Conservation (phyloP, 495 filamentous ascomycete genomes). For the Aspergillus taichungensis region DNA sequence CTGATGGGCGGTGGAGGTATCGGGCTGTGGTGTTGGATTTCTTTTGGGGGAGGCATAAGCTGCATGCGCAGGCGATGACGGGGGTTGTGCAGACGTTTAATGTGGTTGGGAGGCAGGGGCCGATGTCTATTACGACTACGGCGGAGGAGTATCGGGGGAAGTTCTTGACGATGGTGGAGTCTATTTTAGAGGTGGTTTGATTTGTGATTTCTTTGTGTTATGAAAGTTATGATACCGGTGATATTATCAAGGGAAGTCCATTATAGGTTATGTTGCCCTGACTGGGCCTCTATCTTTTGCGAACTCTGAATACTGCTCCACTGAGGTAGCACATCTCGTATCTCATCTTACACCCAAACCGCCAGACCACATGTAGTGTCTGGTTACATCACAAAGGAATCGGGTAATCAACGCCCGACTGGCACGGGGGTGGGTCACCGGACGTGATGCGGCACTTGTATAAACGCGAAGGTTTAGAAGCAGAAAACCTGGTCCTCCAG, state of each 20-base stretch:
- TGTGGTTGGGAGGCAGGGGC: slow-evolving; percentile 44
- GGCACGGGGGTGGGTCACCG: too few relatives aligned
- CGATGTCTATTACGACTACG: slow-evolving; percentile 63
- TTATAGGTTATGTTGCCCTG: too few relatives aligned
- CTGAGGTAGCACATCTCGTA: too few relatives aligned
- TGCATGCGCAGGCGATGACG: slow-evolving; percentile 53
- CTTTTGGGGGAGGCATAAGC: slow-evolving; percentile 62
- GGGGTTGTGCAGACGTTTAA: slow-evolving; percentile 54
- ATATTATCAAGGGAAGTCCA: too few relatives aligned
- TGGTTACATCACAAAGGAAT: too few relatives aligned
- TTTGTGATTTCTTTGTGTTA: too few relatives aligned
- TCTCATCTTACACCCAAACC: too few relatives aligned
- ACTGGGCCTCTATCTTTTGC: too few relatives aligned
- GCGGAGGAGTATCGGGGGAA: slow-evolving; percentile 55
- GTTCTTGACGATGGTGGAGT: slow-evolving; percentile 53
- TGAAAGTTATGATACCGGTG: not conserved
- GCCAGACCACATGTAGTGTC: too few relatives aligned
- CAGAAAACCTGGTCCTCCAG: slow-evolving; percentile 96
- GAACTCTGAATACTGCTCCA: too few relatives aligned
- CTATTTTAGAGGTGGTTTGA: slow-evolving; percentile 39
- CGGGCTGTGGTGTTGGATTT: slow-evolving; percentile 56
- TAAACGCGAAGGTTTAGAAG: slow-evolving; percentile 55
- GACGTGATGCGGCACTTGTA: not conserved
- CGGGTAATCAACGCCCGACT: too few relatives aligned
- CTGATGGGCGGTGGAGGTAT: slow-evolving; percentile 56